Base-by-base conservation (phyloP, 176 grass and related monocot genomes). In the Puya raimondii region DNA sequence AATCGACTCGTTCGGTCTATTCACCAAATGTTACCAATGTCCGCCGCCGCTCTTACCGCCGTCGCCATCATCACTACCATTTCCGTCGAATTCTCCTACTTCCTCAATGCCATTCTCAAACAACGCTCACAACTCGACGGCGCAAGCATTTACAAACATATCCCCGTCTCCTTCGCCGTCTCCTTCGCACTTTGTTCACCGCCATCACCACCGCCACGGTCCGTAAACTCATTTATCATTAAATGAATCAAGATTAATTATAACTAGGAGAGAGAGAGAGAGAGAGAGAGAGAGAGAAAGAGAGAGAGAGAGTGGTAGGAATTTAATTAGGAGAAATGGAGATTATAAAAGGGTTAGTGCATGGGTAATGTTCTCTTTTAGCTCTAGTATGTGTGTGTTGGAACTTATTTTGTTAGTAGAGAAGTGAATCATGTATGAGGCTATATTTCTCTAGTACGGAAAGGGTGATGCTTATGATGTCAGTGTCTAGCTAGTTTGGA, bases 1-100 rank as follows among this genome's bases (percentile, higher is more conserved):
- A 71, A 99, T 99, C 63, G 51, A 99, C 87, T 78, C 87, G 2
- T 99, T 99, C 63, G 94, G 94, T 50, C 84, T 99, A 79, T 99
- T 99, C 82, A 90, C 94, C 72, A 99, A 99, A 75, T 99, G 94
- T 82, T 99, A 99, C 78, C 94, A 99, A 70, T 99, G 94, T 72
- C 94, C 89, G 4, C 79, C 69, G 47, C 80, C 89, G 18, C 2
- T 26, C 2, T 26, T 26, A 26, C 25, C 25, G 25, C 25, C 29
- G 3, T 6, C 25, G 14, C 66, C 74, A 0, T 48, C 25, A 48
- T 25, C 53, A 9, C 74, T 70, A 1, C 69, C 68, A 6, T 1
- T 73, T 0, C 47, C 87, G 1, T 51, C 65, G 12, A 21, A 51
- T 2, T 0, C 79, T 18, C 42, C 88, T 49, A 63, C 56, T 59